Base-by-base conservation (phyloP, 2,329 filamentous ascomycete genomes). In the Aspergillus sclerotialis region DNA sequence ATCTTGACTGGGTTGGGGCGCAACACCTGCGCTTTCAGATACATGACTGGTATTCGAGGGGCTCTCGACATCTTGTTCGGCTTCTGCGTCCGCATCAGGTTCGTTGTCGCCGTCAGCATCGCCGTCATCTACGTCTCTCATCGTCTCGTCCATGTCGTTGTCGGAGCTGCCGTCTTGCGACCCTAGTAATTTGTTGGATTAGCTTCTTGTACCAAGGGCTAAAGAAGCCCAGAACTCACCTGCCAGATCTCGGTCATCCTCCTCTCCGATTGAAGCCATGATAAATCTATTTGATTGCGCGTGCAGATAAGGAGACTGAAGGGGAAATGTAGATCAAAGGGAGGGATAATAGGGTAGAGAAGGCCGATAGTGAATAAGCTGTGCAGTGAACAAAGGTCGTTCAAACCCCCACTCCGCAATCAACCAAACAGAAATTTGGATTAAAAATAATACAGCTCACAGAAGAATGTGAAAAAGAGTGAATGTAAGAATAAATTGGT, bases 111-210 rank as follows among this genome's bases (percentile, higher is more conserved):
- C 57, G 21, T 63, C 61, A 4, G 46, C 51, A 10, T 65, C 57
- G 10, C 42, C 59, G 19, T 65, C 63, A 19, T 63, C 65, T 7
- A 55, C 53, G 36, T 68, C 64, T 40, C 61, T 52, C 55, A 68
- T 63, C 17, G 58, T 58, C 25, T 69, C 66, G 16, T 69, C 65
- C 38, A 60, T 58, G 35, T 69, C 67, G 32, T 70, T 69, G 39
- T 70, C 67, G 17, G 65, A 69, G 46, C 62, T 68, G 37, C 63
- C 66, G 44, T 69, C 64, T 49, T 64, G 66, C 28, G 67, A 69
- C n/a, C 61, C 64, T 65, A 47, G 15, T n/a, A 36, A 32, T 21
- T 14, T n/a, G n/a, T n/a, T n/a, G n/a, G n/a, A n/a, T n/a, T n/a
- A n/a, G n/a, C n/a, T n/a, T n/a, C n/a, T n/a, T n/a, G n/a, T n/a